These are phyloP conservation scores for Lentinula raphanica DNA, from an alignment of 768 basidiomycete species.

Conservation along the genomic window DNA sequence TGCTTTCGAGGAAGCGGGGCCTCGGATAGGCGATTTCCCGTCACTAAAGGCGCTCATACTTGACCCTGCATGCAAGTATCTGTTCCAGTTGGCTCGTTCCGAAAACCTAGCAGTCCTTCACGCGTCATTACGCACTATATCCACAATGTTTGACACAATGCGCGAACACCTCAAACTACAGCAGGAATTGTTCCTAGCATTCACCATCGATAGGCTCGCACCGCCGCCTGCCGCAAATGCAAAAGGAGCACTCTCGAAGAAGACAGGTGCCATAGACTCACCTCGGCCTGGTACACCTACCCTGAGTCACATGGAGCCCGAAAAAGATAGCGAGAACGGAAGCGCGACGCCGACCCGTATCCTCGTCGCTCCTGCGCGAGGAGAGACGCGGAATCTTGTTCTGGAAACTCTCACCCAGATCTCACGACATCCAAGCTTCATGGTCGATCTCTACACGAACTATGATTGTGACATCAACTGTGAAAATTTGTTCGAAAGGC, in stretches of 20 bases:
- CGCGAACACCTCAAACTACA: conserved; percentile 84
- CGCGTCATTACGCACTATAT: conserved; percentile 75
- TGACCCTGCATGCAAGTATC: conserved; percentile 91
- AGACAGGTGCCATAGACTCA: conserved; percentile 30
- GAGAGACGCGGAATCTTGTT: conserved; percentile 84
- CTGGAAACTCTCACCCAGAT: conserved; percentile 83
- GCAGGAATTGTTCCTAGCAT: conserved; percentile 91
- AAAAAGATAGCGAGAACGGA: conserved; percentile 41
- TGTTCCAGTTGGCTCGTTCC: conserved; percentile 94
- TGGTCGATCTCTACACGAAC: conserved; percentile 93
- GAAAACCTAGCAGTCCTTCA: conserved; percentile 80
- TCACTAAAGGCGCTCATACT: conserved; percentile 73
- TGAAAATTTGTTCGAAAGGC: conserved; percentile 90
- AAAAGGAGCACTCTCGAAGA: conserved; percentile 25
- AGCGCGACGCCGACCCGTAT: conserved; percentile 48
- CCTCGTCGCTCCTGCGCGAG: conserved; percentile 70
- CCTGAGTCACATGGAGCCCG: conserved; percentile 30
- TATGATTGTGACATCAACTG: conserved; percentile 97
- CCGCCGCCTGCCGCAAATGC: conserved; percentile 35
- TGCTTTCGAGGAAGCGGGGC: conserved; percentile 81
- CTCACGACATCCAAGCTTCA: conserved; percentile 80
- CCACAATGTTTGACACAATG: conserved; percentile 86
- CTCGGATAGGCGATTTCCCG: conserved; percentile 68
- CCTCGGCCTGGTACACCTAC: conserved; percentile 53
- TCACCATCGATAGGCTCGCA: conserved; percentile 86